A percentile compares a stretch with the other conserved stretches of the same genome.
phyloP scores from a whole-genome alignment of 768 basidiomycete species.

The Termitomyces sp. region DNA sequence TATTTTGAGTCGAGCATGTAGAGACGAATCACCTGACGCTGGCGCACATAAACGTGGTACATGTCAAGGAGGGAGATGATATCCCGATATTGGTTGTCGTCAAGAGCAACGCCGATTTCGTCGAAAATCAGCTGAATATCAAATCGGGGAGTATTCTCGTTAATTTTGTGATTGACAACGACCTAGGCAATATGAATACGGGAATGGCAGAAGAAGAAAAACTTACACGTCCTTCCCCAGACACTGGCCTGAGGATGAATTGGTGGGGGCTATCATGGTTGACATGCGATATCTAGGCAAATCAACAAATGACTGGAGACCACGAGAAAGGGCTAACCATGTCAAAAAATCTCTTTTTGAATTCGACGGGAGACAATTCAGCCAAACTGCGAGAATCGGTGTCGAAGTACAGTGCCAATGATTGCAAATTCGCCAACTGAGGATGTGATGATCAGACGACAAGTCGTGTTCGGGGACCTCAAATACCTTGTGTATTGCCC shows the following conservation, averaged over 20 bases:
- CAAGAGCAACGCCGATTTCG: conserved; percentile 88
- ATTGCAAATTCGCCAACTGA: conserved; percentile 82
- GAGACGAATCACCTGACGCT: conserved; percentile 56
- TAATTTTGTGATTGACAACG: conserved; percentile 76
- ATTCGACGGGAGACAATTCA: conserved; percentile 59
- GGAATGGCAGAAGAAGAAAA: too few relatives aligned
- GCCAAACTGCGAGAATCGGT: conserved; percentile 84
- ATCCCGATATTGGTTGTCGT: conserved; percentile 93
- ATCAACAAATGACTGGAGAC: not conserved
- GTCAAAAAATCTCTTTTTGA: conserved; percentile 66
- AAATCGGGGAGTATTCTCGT: conserved; percentile 74
- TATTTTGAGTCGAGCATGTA: conserved; percentile 3
- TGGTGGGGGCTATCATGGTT: conserved; percentile 69
- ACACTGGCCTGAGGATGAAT: conserved; percentile 93
- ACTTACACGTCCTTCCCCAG: conserved; percentile 85
- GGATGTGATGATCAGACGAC: not conserved
- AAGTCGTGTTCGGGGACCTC: not conserved
- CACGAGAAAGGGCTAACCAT: conserved; percentile 45
- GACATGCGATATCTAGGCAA: conserved; percentile 38
- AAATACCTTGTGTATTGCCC: conserved; percentile 84
- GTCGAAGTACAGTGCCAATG: conserved; percentile 91
- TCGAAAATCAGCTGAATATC: conserved; percentile 88
- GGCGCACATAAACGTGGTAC: conserved; percentile 92
- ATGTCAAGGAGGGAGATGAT: conserved; percentile 91
- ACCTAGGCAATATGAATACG: conserved; percentile 41